Evolutionary conservation across 1,284 basidiomycete genomes (phyloP), one percentile per base, ranked within the genome.

Genomic region (Cutaneotrichosporon daszewskae): DNA sequence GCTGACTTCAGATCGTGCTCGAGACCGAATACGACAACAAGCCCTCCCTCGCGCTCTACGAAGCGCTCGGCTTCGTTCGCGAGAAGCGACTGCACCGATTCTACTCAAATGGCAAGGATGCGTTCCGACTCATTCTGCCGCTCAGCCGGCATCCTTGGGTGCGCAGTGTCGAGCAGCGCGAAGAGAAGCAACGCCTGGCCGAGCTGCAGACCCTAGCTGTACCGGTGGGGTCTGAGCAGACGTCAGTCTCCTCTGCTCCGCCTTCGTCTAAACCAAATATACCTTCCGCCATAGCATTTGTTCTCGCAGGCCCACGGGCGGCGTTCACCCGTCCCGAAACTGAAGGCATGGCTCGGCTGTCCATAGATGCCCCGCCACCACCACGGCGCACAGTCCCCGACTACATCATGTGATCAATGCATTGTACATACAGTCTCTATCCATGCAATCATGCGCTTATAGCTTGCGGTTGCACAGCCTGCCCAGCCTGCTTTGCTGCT

Each of bases 1-100:
- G n/a, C n/a, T n/a, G n/a, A n/a, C n/a, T n/a, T n/a, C n/a, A n/a
- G n/a, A n/a, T 97, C 53, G 84, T 94, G 2, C 81, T 99, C 39
- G 95, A 99, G 74, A 99, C 95, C 2, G 95, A 99, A 72, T 88
- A 79, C 62, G 92, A 98, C 74, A 98, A 99, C 69, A 67, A 72
- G 13, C 80, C 87, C 4, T 89, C 90, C 0, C 77, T 98, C 11
- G 81, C 83, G 3, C 75, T 98, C 12, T 98, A 98, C 71, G 85
- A 87, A 54, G 82, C 83, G 2, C 77, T 97, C 19, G 94, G 95
- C 0, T 99, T 99, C 71, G 84, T 97, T 20, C 80, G 88, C 35
- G 94, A 97, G 74, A 98, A 98, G 68, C 80, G 94, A 2, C 76
- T 99, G 11, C 84, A 84, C 65, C 79, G 92, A 3, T 99, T 98